These are phyloP conservation scores for Exophiala mesophila DNA, from an alignment of 2,329 filamentous ascomycete genomes.

Conservation along the genomic window DNA sequence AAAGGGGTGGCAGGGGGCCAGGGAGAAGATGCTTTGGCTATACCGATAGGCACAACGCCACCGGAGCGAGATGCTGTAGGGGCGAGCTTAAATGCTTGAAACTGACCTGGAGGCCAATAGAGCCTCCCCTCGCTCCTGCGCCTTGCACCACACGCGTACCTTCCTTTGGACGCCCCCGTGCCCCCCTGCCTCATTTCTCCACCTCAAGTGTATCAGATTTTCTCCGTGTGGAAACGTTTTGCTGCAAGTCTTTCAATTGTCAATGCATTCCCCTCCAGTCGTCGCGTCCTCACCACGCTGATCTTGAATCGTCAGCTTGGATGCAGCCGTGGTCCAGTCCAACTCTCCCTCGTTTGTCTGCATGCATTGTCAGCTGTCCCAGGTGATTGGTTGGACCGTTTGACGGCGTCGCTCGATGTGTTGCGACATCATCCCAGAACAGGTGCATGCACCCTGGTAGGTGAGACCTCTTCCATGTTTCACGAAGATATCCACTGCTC, in stretches of 20 bases:
- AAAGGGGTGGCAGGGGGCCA: no score
- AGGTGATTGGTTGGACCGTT: no score
- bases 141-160: not conserved
- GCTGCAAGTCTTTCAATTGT: not conserved
- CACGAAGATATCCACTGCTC: no score
- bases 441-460: not conserved
- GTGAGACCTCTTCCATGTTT: no score
- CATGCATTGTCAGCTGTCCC: not conserved
- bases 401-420: no score
- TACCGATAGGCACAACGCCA: not conserved
- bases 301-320: not conserved
- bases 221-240: not conserved
- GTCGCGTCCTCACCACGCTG: not conserved
- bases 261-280: not conserved
- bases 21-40: not conserved
- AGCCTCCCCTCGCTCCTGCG: no score
- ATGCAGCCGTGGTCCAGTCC: not conserved
- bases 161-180: not conserved
- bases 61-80: not conserved
- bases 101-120: no score
- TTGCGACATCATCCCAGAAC: not conserved
- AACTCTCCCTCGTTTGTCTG: not conserved
- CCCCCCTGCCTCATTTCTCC: constrained; percentile 2
- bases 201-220: constrained; percentile 2
- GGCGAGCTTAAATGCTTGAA: constrained; percentile 6